These are phyloP conservation scores for Orbilia brochopaga DNA, from an alignment of 2,329 filamentous ascomycete species.

Conservation along the genomic window DNA sequence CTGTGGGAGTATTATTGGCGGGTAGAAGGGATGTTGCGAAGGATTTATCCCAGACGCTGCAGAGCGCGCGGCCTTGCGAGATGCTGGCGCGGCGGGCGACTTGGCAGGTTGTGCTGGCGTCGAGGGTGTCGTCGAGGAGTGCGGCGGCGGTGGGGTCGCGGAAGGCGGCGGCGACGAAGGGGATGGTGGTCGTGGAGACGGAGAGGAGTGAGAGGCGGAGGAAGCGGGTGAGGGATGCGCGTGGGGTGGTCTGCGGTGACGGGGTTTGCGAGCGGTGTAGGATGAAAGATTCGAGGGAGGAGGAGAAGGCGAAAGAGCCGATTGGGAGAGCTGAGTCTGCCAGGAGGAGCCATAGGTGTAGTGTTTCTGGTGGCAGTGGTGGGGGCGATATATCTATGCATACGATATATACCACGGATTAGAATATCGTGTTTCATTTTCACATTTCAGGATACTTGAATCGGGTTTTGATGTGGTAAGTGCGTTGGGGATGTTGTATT, in stretches of 20 bases:
- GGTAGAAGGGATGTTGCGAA: conserved; percentile 61
- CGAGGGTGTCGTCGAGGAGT: conserved; percentile 74
- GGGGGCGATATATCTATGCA: conserved; percentile 17
- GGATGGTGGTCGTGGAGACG: conserved; percentile 73
- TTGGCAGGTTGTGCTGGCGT: conserved; percentile 78
- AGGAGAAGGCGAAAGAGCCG: conserved; percentile 86
- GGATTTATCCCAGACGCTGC: conserved; percentile 77
- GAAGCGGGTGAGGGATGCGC: conserved; percentile 67
- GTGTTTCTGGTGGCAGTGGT: conserved; percentile 24
- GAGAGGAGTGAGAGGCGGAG: conserved; percentile 73
- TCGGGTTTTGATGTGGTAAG: conserved; percentile 1
- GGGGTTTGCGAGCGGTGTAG: conserved; percentile 63
- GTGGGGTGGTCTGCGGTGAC: conserved; percentile 57
- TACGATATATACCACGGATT: conserved; percentile 13
- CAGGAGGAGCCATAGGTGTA: conserved; percentile 75
- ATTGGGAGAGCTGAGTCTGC: conserved; percentile 81
- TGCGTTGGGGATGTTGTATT: conserved; percentile 36
- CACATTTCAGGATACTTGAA: too few relatives aligned
- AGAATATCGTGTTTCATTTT: too few relatives aligned
- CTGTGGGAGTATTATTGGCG: not conserved
- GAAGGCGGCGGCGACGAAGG: conserved; percentile 74
- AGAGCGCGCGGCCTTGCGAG: conserved; percentile 75
- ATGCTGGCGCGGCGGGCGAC: conserved; percentile 77
- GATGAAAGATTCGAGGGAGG: conserved; percentile 80
- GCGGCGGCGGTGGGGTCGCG: conserved; percentile 60